A percentile compares a stretch with the other conserved stretches of the same genome.
phyloP scores from a whole-genome alignment of 2,329 filamentous ascomycete species.

The Sordariomycetes sp. region DNA sequence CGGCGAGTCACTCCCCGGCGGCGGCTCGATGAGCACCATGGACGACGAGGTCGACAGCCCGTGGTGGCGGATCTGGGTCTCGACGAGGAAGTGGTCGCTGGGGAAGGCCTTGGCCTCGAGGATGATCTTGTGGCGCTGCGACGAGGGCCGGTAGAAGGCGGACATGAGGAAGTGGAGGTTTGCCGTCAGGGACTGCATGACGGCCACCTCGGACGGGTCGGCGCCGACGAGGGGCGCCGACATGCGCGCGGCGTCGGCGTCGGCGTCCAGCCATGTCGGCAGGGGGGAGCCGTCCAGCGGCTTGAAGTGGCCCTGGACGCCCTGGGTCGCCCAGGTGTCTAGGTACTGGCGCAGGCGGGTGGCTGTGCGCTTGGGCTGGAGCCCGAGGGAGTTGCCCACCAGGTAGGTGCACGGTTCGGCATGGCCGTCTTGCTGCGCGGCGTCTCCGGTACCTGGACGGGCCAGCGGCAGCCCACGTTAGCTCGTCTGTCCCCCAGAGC shows the following conservation, averaged over 20 bases:
- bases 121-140: slow-evolving; percentile 58
- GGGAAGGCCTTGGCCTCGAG: slow-evolving; percentile 79
- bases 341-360: slow-evolving; percentile 58
- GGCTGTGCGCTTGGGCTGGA: slow-evolving; percentile 57
- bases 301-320: slow-evolving; percentile 71
- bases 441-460: background rate
- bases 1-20: slow-evolving; percentile 26
- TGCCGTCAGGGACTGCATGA: slow-evolving; percentile 74
- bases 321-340: slow-evolving; percentile 68
- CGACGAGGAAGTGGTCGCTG: slow-evolving; percentile 73
- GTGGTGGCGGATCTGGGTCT: slow-evolving; percentile 65
- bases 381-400: slow-evolving; percentile 80
- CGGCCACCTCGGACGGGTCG: slow-evolving; percentile 55
- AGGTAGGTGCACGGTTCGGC: slow-evolving; percentile 54
- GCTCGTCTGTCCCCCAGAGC: background rate
- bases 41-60: slow-evolving; percentile 50
- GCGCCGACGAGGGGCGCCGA: slow-evolving; percentile 64
- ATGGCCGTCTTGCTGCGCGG: background rate
- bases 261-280: slow-evolving; percentile 63
- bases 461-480: background rate
- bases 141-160: slow-evolving; percentile 65
- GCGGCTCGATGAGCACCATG: slow-evolving; percentile 60
- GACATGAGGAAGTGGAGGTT: slow-evolving; percentile 71
- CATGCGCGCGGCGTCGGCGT: slow-evolving; percentile 55
- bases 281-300: slow-evolving; percentile 54